Evolutionary conservation across 2,329 filamentous ascomycete species (phyloP).

Genomic region (Cryphonectria naterciae): DNA sequence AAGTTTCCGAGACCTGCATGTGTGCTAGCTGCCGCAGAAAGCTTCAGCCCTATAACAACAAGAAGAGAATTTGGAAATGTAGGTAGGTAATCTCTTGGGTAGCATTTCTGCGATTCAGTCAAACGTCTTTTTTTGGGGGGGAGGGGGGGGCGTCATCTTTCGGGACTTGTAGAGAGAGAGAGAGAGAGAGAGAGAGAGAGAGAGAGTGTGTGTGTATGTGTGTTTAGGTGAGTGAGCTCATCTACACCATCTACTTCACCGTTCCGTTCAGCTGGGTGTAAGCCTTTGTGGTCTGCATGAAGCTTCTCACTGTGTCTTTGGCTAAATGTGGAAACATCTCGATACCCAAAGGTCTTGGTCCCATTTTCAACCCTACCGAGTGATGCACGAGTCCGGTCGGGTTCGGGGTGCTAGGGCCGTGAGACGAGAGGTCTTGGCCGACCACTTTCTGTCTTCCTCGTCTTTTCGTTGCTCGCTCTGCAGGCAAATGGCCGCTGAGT

Average conservation of each 20-base stretch:
- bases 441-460: too few species aligned
- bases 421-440: too few species aligned
- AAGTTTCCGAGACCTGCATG: neutral
- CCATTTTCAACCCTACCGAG: neutral
- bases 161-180: neutral
- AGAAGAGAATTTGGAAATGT: neutral
- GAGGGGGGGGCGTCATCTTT: neutral
- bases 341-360: neutral
- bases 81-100: neutral
- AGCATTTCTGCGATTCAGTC: neutral
- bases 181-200: too few species aligned
- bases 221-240: neutral
- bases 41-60: slow-evolving; percentile 23
- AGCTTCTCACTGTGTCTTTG: neutral
- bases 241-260: slow-evolving; percentile 5
- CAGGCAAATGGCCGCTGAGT: too few species aligned
- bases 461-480: too few species aligned
- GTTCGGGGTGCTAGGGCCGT: too few species aligned
- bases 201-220: neutral
- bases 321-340: neutral
- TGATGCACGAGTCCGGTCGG: neutral
- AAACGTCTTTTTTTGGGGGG: neutral
- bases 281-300: slow-evolving; percentile 9
- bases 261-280: neutral
- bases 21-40: neutral